These are phyloP conservation scores for Globisporangium echinulatum DNA, from an alignment of 352 stramenopile species.

Conservation along the genomic window DNA sequence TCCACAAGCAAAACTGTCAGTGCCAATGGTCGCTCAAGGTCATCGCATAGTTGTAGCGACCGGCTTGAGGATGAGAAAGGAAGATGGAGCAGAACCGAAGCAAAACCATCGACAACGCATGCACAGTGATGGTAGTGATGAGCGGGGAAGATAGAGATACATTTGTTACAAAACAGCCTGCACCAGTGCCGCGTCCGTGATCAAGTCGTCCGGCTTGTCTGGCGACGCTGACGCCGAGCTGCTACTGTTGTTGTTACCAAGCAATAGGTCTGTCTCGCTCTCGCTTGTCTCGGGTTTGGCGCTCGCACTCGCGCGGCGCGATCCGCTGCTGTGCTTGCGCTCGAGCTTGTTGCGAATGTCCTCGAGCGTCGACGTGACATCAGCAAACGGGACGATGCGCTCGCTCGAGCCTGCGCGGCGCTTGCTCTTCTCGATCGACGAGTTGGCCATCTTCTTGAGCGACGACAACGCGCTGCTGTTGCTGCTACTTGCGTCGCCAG, in stretches of 20 bases:
- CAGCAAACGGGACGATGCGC: constrained; percentile 40
- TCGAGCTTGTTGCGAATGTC: constrained; percentile 54
- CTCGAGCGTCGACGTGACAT: constrained; percentile 34
- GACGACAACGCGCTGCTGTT: constrained; percentile 6
- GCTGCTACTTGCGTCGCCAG: not conserved
- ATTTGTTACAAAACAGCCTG: constrained; percentile 9
- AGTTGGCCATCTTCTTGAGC: constrained; percentile 21
- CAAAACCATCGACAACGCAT: too few relatives aligned
- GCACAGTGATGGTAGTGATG: too few relatives aligned
- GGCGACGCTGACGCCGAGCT: constrained; percentile 19
- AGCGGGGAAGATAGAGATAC: too few relatives aligned
- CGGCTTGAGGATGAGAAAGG: too few relatives aligned
- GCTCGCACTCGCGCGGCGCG: not conserved
- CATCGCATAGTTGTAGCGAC: too few relatives aligned
- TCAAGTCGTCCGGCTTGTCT: constrained; percentile 22
- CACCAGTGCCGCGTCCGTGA: not conserved
- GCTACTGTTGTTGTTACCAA: constrained; percentile 48
- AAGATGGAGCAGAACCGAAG: too few relatives aligned
- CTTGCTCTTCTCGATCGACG: constrained; percentile 28
- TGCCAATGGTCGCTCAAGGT: too few relatives aligned
- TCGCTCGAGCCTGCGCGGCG: constrained; percentile 14
- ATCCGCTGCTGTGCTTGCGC: constrained; percentile 35
- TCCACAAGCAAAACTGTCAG: too few relatives aligned
- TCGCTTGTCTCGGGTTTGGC: constrained; percentile 7
- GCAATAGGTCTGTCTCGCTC: constrained; percentile 17